Base-by-base conservation (phyloP, 495 filamentous ascomycete species). In the Tuber calosporum region DNA sequence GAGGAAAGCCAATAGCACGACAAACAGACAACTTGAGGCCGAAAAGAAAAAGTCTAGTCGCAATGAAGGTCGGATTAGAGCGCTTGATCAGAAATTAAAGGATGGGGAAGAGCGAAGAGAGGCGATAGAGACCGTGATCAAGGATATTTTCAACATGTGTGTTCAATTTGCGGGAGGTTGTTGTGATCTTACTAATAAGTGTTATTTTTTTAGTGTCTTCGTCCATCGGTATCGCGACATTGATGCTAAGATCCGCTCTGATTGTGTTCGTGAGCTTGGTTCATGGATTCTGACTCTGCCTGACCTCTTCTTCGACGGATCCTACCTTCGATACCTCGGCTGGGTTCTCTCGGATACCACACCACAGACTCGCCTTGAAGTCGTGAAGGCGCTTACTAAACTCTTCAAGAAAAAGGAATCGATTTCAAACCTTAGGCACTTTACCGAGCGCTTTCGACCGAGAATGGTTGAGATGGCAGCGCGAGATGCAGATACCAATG, bases 191-290 rank as follows among this genome's bases (percentile, higher is more conserved):
- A 40, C 38, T 48, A 71, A 71, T 11, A 26, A 9, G 19, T 45
- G 45, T 15, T 67, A 30, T 37, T 37, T 71, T 2, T 30, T 26
- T 36, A 72, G 71, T 20, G 89, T 97, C 39, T 99, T 95, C 77
- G 89, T 97, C 40, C 93, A 98, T 82, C 91, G 95, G 38, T 98
- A 97, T 82, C 92, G 95, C 43, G 95, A 99, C 76, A 87, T 97
- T 34, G 95, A 99, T 82, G 87, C 92, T 1, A 90, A 85, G 74
- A 96, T 99, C 70, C 88, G 95, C 45, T 87, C 88, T 2, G 93
- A 96, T 74, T 96, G 93, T 79, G 87, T 96, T 66, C 87, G 89
- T 69, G 92, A 92, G 11, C 85, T 99, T 36, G 92, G 93, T 48
- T 86, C 88, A 41, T 99, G 95, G 95, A 93, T 98, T 78, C 86